Percentiles rank a stretch among this genome's conserved stretches.
Evolutionary conservation across 768 basidiomycete species (phyloP).

Genomic region (Leccinum fibrillosum): DNA sequence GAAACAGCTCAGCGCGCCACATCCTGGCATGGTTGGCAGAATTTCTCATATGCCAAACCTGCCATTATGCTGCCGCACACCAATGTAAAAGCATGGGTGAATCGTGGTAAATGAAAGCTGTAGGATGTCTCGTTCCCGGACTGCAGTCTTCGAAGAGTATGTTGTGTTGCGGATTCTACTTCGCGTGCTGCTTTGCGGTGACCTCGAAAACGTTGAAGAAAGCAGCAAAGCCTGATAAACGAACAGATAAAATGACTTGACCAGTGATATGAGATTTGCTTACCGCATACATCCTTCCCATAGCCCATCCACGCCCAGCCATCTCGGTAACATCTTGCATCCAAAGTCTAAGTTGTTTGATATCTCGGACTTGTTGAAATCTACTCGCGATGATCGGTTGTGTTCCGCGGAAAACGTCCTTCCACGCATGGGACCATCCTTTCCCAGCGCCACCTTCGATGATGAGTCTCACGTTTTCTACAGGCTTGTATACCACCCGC

Average conservation of each 20-base stretch:
- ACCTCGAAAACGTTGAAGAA: conserved; percentile 80
- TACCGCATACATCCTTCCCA: conserved; percentile 73
- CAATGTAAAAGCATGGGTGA: conserved; percentile 59
- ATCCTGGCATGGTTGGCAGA: conserved; percentile 73
- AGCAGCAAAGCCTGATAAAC: conserved; percentile 60
- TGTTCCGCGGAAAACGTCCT: conserved; percentile 66
- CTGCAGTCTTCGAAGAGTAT: conserved; percentile 18
- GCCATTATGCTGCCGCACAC: conserved; percentile 73
- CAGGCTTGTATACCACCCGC: conserved; percentile 77
- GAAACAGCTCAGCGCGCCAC: conserved; percentile 53
- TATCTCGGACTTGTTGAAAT: conserved; percentile 44
- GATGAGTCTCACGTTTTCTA: conserved; percentile 66
- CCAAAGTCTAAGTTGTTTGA: conserved; percentile 69
- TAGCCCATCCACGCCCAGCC: conserved; percentile 80
- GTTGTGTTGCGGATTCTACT: conserved; percentile 31
- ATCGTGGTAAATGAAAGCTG: conserved; percentile 43
- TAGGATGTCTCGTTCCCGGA: conserved; percentile 15
- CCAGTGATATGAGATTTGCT: conserved; percentile 10
- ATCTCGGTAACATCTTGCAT: conserved; percentile 72
- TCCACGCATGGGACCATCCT: conserved; percentile 76
- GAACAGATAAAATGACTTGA: conserved; percentile 8
- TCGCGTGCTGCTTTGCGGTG: conserved; percentile 56
- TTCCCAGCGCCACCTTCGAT: conserved; percentile 60
- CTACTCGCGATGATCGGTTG: conserved; percentile 24
- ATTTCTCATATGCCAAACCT: conserved; percentile 68